phyloP scores from a whole-genome alignment of 139 green algal genomes.

The Trebouxia sp. region DNA sequence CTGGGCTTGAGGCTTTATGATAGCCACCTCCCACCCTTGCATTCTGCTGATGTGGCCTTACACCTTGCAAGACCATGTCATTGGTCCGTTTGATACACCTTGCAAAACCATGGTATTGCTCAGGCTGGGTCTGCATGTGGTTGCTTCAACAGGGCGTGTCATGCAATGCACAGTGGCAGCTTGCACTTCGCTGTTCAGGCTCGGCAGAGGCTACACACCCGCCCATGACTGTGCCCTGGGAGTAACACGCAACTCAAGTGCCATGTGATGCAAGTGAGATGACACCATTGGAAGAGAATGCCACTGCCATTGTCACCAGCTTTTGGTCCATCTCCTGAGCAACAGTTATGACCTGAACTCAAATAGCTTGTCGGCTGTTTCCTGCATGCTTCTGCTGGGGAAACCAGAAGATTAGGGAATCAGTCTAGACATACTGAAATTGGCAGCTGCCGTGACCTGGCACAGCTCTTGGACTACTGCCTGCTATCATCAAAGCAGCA shows the following conservation, averaged over 20 bases:
- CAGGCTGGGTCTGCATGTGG: not conserved
- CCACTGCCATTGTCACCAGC: not conserved
- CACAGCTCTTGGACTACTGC: constrained; percentile 13
- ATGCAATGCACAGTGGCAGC: not conserved
- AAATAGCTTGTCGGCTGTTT: constrained; percentile 18
- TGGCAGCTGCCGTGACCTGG: constrained; percentile 17
- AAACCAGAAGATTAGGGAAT: constrained; percentile 17
- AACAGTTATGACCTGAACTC: constrained; percentile 16
- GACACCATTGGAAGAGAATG: not conserved
- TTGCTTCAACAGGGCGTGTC: not conserved
- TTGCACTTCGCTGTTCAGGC: constrained; percentile 9
- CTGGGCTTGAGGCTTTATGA: constrained; percentile 8
- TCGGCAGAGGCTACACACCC: constrained; percentile 14
- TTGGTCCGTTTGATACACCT: not conserved
- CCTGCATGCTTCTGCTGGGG: constrained; percentile 14
- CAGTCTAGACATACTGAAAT: constrained; percentile 23
- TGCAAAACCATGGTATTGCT: not conserved
- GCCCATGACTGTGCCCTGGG: constrained; percentile 13
- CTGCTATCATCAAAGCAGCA: constrained; percentile 1
- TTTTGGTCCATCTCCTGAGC: constrained; percentile 1
- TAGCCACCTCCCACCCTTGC: constrained; percentile 12
- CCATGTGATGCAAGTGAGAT: constrained; percentile 17
- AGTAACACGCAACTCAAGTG: constrained; percentile 17
- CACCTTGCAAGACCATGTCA: not conserved
- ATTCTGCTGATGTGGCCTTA: constrained; percentile 5